These are phyloP conservation scores for Vitis hybrid DNA, from an alignment of 177 flowering plant genomes.

Conservation along the genomic window DNA sequence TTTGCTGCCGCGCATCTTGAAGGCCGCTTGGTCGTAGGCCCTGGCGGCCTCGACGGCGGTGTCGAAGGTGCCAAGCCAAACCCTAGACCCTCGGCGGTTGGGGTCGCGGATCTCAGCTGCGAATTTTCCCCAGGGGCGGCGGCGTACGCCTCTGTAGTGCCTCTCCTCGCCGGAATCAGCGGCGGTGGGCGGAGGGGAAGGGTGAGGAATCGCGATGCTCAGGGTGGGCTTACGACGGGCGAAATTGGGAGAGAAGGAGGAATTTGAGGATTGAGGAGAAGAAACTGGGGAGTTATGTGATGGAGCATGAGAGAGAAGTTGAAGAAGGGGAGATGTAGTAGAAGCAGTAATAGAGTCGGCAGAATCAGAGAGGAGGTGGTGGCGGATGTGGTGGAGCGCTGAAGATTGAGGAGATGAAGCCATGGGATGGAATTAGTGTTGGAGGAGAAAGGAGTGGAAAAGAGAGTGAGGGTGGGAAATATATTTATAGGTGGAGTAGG, in stretches of 20 bases:
- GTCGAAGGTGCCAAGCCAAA: slow-evolving; percentile 42
- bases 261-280: neutral
- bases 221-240: neutral
- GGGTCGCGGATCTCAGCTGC: slow-evolving; percentile 45
- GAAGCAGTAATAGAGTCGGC: too few relatives aligned
- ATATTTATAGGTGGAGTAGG: too few relatives aligned
- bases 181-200: neutral
- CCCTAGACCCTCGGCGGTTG: slow-evolving; percentile 25
- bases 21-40: slow-evolving; percentile 39
- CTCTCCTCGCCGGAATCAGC: neutral
- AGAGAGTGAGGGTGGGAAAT: too few relatives aligned
- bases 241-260: neutral
- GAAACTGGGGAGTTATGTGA: too few relatives aligned
- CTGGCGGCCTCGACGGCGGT: slow-evolving; percentile 33
- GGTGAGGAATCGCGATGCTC: neutral
- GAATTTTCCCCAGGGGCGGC: slow-evolving; percentile 39
- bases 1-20: slow-evolving; percentile 30
- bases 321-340: too few relatives aligned
- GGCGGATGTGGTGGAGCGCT: too few relatives aligned
- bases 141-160: slow-evolving; percentile 37
- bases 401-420: too few relatives aligned
- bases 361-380: too few relatives aligned
- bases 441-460: too few relatives aligned
- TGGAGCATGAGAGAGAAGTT: too few relatives aligned
- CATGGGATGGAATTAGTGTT: too few relatives aligned